Evolutionary conservation across 2,329 filamentous ascomycete species (phyloP).

Genomic region (Fusarium ramigenum): DNA sequence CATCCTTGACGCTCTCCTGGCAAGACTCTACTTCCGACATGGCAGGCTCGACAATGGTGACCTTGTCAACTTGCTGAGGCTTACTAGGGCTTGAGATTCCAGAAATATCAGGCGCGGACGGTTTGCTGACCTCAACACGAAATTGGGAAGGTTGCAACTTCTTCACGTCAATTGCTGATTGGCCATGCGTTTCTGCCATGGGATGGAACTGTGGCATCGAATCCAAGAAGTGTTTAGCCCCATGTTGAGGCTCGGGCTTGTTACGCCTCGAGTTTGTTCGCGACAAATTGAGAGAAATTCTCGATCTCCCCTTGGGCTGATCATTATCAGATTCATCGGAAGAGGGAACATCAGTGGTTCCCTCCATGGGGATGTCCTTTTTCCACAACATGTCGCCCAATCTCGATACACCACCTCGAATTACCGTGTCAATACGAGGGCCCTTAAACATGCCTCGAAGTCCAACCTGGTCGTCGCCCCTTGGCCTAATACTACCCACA

Average conservation of each 20-base stretch:
- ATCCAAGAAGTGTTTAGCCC: constrained; percentile 59
- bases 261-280: constrained; percentile 47
- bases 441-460: constrained; percentile 79
- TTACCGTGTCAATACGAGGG: constrained; percentile 75
- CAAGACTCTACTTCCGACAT: constrained; percentile 52
- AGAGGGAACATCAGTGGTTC: constrained; percentile 51
- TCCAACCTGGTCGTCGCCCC: constrained; percentile 47
- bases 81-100: constrained; percentile 52
- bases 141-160: constrained; percentile 49
- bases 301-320: constrained; percentile 50
- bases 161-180: constrained; percentile 20
- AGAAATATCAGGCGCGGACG: constrained; percentile 59
- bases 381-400: constrained; percentile 67
- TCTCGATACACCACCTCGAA: constrained; percentile 67
- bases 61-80: constrained; percentile 40
- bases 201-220: constrained; percentile 61
- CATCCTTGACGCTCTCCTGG: constrained; percentile 43
- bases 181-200: constrained; percentile 42
- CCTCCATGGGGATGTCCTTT: constrained; percentile 54
- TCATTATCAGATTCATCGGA: constrained; percentile 62
- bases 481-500: constrained; percentile 59
- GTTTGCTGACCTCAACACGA: constrained; percentile 59
- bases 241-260: constrained; percentile 45
- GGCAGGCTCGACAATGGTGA: constrained; percentile 45
- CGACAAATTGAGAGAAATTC: constrained; percentile 49